Evolutionary conservation across 129 eudicot genomes (phyloP).

Genomic region (Cynara cardunculus): DNA sequence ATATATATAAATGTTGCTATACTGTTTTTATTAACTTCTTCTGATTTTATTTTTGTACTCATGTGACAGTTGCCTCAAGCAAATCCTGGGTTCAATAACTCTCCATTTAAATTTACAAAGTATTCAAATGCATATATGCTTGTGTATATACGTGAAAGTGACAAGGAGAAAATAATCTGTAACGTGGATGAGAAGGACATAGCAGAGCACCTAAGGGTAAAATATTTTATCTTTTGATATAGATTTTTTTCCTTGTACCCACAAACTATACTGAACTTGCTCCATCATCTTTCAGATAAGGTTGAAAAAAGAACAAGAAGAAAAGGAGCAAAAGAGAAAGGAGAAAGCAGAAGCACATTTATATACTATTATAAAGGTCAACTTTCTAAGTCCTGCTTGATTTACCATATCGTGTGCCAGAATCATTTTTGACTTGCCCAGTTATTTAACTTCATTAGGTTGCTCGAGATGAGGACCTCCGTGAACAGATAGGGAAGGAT

Average conservation of each 20-base stretch:
- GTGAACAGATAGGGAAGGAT: slow-evolving; percentile 74
- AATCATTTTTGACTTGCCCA: neutral
- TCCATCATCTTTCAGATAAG: slow-evolving; percentile 42
- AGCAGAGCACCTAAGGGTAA: slow-evolving; percentile 70
- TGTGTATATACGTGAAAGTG: slow-evolving; percentile 73
- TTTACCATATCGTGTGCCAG: neutral
- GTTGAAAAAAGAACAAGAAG: slow-evolving; percentile 73
- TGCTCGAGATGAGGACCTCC: slow-evolving; percentile 80
- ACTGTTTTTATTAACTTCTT: neutral
- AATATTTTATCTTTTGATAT: neutral
- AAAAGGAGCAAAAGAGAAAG: slow-evolving; percentile 65
- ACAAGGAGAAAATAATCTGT: slow-evolving; percentile 69
- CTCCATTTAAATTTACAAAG: slow-evolving; percentile 75
- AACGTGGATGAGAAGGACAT: slow-evolving; percentile 77
- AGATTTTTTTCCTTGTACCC: neutral
- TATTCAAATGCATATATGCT: slow-evolving; percentile 85
- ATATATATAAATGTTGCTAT: neutral
- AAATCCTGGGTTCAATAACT: slow-evolving; percentile 65
- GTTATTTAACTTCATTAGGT: slow-evolving; percentile 25
- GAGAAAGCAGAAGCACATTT: slow-evolving; percentile 58
- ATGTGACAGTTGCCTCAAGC: slow-evolving; percentile 59
- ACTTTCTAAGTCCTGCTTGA: neutral
- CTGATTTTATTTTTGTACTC: neutral
- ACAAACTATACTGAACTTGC: neutral
- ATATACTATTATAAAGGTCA: slow-evolving; percentile 65